phyloP scores from a whole-genome alignment of 495 filamentous ascomycete species.

The Chaetomidium leptoderma region DNA sequence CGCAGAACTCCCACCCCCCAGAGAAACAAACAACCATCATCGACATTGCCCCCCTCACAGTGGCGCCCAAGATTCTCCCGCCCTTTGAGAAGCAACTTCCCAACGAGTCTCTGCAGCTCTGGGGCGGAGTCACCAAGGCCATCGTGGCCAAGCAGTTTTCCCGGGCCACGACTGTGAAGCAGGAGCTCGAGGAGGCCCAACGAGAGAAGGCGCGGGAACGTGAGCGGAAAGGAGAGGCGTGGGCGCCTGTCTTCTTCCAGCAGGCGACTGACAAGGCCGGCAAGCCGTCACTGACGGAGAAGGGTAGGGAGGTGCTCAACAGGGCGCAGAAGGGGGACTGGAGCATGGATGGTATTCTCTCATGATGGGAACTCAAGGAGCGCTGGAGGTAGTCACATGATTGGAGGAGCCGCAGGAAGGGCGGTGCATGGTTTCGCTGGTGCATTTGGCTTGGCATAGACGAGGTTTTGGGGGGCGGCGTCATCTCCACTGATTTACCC shows the following conservation, averaged over 20 bases:
- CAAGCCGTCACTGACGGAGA: conserved; percentile 72
- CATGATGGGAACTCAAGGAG: not conserved
- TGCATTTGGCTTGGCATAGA: not conserved
- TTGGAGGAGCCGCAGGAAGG: too few species aligned
- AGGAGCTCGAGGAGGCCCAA: conserved; percentile 88
- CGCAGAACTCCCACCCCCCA: conserved; percentile 39
- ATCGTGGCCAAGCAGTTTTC: conserved; percentile 79
- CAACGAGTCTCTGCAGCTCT: conserved; percentile 87
- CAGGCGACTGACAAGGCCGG: conserved; percentile 67
- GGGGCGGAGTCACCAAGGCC: conserved; percentile 81
- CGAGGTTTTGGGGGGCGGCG: not conserved
- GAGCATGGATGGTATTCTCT: conserved; percentile 42
- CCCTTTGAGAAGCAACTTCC: conserved; percentile 71
- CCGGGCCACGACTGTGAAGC: conserved; percentile 79
- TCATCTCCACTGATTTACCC: too few species aligned
- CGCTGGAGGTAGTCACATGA: too few species aligned
- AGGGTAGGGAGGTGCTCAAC: conserved; percentile 65
- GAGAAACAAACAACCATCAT: conserved; percentile 71
- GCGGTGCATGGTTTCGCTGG: too few species aligned
- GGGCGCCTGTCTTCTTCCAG: conserved; percentile 88
- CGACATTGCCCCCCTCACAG: conserved; percentile 75
- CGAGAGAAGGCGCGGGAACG: conserved; percentile 77
- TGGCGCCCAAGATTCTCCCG: conserved; percentile 71
- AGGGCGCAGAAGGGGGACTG: conserved; percentile 62
- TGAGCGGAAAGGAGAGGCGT: conserved; percentile 59